These are phyloP conservation scores for Kwoniella newhampshirensis DNA, from an alignment of 768 basidiomycete genomes.

Conservation along the genomic window DNA sequence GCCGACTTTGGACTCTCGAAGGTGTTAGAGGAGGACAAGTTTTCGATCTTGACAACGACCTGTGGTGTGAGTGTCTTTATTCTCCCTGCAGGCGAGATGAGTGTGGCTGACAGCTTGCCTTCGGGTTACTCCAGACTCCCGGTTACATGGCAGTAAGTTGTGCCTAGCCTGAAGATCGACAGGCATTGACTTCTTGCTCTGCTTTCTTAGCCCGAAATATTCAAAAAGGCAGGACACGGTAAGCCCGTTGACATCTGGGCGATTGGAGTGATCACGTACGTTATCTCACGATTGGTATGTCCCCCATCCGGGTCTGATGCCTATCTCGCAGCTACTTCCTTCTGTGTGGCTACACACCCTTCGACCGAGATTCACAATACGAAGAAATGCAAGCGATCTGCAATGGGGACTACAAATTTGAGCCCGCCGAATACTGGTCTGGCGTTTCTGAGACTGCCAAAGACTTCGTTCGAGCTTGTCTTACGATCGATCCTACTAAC, in stretches of 20 bases:
- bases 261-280: conserved; percentile 86
- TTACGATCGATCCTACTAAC: conserved; percentile 75
- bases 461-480: conserved; percentile 75
- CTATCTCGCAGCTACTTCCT: conserved; percentile 69
- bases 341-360: conserved; percentile 85
- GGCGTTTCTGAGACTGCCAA: conserved; percentile 60
- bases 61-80: conserved; percentile 66
- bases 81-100: no score
- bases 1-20: conserved; percentile 84
- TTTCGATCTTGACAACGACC: conserved; percentile 85
- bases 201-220: conserved; percentile 84
- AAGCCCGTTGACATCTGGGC: conserved; percentile 97
- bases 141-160: conserved; percentile 50
- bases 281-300: neutral
- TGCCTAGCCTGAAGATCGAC: neutral
- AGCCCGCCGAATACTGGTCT: conserved; percentile 61
- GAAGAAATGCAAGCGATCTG: conserved; percentile 96
- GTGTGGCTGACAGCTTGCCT: no score
- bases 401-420: conserved; percentile 86
- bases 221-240: conserved; percentile 89
- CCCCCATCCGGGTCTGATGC: neutral
- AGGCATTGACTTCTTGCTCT: conserved; percentile 46
- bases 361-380: conserved; percentile 76
- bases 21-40: conserved; percentile 85
- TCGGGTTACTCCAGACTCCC: conserved; percentile 37